A percentile compares a stretch with the other conserved stretches of the same genome.
Evolutionary conservation across 768 basidiomycete species (phyloP).

Genomic region (Termitomyces sp.): DNA sequence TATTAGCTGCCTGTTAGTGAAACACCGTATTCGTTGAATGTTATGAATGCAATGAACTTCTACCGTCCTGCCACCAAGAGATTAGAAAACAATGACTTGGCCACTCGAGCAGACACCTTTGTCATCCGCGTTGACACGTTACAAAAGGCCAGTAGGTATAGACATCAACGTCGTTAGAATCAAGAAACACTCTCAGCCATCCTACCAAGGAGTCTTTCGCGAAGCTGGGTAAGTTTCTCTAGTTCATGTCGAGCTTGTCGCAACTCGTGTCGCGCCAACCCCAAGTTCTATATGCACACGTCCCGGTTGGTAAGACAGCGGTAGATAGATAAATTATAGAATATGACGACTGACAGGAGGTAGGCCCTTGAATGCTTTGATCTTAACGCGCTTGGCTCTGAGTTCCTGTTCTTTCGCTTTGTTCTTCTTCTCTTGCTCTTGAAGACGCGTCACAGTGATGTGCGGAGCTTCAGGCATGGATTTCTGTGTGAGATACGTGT

Average conservation of each 20-base stretch:
- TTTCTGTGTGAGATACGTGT: slow-evolving; percentile 13
- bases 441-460: slow-evolving; percentile 34
- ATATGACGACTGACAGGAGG: slow-evolving; percentile 36
- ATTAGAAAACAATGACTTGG: not conserved
- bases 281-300: slow-evolving; percentile 34
- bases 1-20: not conserved
- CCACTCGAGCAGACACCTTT: not conserved
- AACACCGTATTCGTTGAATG: not conserved
- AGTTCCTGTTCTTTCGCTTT: slow-evolving; percentile 32
- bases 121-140: not conserved
- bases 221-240: slow-evolving; percentile 40
- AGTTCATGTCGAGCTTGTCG: slow-evolving; percentile 37
- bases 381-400: slow-evolving; percentile 38
- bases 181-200: slow-evolving; percentile 40
- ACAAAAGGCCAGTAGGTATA: not conserved
- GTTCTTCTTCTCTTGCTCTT: slow-evolving; percentile 35
- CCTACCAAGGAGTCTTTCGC: slow-evolving; percentile 40
- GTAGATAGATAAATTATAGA: not conserved
- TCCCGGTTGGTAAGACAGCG: not conserved
- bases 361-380: slow-evolving; percentile 45
- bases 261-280: slow-evolving; percentile 41
- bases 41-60: not conserved
- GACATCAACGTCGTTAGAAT: not conserved
- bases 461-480: slow-evolving; percentile 26
- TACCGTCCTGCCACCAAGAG: not conserved